These are phyloP conservation scores for Diversispora epigaea DNA, from an alignment of 192 early-diverging fungal genomes.

Conservation along the genomic window DNA sequence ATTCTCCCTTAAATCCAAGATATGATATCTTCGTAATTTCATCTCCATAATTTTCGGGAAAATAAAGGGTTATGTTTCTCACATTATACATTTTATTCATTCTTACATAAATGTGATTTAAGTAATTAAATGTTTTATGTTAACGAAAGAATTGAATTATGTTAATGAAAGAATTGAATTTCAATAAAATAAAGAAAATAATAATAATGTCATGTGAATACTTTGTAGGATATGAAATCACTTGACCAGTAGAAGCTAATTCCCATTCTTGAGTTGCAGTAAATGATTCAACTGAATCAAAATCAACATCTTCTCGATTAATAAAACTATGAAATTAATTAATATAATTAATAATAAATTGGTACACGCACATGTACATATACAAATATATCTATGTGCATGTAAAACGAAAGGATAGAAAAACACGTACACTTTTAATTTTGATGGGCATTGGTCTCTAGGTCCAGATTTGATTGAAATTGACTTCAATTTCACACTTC, in stretches of 20 bases:
- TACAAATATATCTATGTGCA: no score
- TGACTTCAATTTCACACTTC: conserved; percentile 85
- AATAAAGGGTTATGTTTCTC: conserved; percentile 76
- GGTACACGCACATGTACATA: no score
- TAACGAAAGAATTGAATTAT: neutral
- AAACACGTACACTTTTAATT: conserved; percentile 73
- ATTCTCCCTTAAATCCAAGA: conserved; percentile 92
- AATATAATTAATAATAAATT: no score
- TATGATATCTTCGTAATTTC: conserved; percentile 76
- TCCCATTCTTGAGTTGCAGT: conserved; percentile 81
- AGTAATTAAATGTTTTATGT: no score
- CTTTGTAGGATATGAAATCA: conserved; percentile 65
- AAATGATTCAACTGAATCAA: conserved; percentile 72
- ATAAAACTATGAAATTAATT: conserved; percentile 60
- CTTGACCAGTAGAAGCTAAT: conserved; percentile 58
- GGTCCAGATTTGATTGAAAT: conserved; percentile 74
- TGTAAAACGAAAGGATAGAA: neutral
- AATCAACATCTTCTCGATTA: conserved; percentile 90
- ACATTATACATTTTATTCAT: conserved; percentile 77
- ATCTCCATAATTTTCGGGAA: conserved; percentile 76
- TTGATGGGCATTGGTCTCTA: conserved; percentile 59
- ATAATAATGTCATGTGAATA: no score
- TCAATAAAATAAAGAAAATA: neutral
- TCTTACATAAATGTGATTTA: conserved; percentile 29
- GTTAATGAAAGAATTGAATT: neutral